Base-by-base conservation (phyloP, 352 stramenopile genomes). In the Phytophthora uliginosa region DNA sequence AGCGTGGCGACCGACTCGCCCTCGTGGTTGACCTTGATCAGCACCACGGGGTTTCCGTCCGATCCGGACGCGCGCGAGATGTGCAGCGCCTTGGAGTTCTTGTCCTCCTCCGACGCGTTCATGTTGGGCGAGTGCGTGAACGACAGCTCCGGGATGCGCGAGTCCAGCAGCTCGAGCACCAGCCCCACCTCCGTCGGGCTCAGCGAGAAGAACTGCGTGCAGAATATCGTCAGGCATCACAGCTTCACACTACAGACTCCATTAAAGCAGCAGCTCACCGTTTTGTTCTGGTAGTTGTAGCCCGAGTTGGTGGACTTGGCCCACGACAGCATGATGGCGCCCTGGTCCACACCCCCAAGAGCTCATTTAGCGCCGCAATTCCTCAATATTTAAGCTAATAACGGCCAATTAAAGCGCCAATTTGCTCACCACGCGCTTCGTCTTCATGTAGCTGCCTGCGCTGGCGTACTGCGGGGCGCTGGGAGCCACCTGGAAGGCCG, bases 201-300 rank as follows among this genome's bases (percentile, higher is more conserved):
- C 31, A 96, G 59, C 31, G 86, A 90, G 71, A 96, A 96, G 61
- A 93, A 95, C 89, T 96, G 59, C n/a, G 71, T 9, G 26, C 31
- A 42, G 28, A 57, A 53, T n/a, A 60, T 12, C 6, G 24, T 70
- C 26, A 74, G 59, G 24, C 33, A 50, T 26, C 58, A 54, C 17
- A 68, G 26, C 7, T 15, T 10, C 45, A 28, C 2, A 4, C 22
- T 4, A 5, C 50, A 10, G 10, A 61, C 8, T n/a, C 1, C 58
- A 24, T 6, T 31, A 5, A 9, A 66, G 2, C 8, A 36, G 33
- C 4, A 52, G 12, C 76, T 45, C 40, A 96, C 89, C 69, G 84
- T 85, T 80, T 96, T 96, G 63, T 91, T 91, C 66, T 86, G 89
- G 77, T 91, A 95, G 78, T 88, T 86, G 71, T 95, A 95, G 61